phyloP scores from a whole-genome alignment of 192 early-diverging fungal species.

The Umbelopsis sp. region DNA sequence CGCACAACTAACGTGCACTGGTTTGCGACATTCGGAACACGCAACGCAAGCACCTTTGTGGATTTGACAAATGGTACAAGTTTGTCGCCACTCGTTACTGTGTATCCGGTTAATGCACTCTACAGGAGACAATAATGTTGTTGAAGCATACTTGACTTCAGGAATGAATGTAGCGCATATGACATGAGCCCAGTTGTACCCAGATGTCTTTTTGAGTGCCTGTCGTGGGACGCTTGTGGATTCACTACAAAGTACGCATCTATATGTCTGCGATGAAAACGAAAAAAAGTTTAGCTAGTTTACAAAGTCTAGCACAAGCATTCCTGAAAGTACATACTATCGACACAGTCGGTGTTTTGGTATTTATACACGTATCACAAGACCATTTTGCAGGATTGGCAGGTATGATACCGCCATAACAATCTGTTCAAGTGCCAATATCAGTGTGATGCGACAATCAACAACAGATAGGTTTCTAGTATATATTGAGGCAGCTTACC shows the following conservation, averaged over 20 bases:
- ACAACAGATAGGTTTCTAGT: neutral
- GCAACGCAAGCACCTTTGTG: slow-evolving; percentile 42
- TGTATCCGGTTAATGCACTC: slow-evolving; percentile 50
- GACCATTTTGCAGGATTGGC: slow-evolving; percentile 29
- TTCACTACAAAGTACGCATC: slow-evolving; percentile 64
- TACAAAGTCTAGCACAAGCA: neutral
- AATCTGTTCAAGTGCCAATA: slow-evolving; percentile 25
- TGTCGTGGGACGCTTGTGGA: slow-evolving; percentile 31
- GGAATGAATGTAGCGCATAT: slow-evolving; percentile 63
- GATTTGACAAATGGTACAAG: slow-evolving; percentile 37
- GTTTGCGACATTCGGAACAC: slow-evolving; percentile 45
- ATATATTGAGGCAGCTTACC: slow-evolving; percentile 29
- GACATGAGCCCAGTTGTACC: slow-evolving; percentile 79
- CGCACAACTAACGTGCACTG: slow-evolving; percentile 54
- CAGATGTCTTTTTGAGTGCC: slow-evolving; percentile 69
- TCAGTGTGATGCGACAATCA: too few relatives aligned
- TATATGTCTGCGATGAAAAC: slow-evolving; percentile 47
- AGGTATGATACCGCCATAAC: slow-evolving; percentile 42
- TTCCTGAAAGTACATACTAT: slow-evolving; percentile 39
- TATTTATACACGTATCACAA: slow-evolving; percentile 68
- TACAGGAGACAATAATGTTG: slow-evolving; percentile 38
- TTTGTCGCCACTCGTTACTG: slow-evolving; percentile 43
- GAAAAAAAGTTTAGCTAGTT: neutral
- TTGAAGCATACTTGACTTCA: slow-evolving; percentile 53
- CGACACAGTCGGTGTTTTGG: slow-evolving; percentile 57